phyloP scores from a whole-genome alignment of 2,329 filamentous ascomycete genomes.

The Daldinia sp. region DNA sequence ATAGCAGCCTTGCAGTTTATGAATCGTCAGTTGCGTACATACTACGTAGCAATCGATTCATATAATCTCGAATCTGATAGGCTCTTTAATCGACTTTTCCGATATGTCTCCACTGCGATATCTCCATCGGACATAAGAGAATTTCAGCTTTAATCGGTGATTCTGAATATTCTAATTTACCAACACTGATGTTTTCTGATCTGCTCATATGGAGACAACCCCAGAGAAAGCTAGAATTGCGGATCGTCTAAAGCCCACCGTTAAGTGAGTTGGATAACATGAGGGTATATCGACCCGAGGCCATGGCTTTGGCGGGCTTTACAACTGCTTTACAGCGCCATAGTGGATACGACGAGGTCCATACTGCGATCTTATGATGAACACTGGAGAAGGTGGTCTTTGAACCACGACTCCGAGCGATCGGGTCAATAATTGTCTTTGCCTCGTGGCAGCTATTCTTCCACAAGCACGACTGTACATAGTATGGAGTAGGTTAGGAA shows the following conservation, averaged over 20 bases:
- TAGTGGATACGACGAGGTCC: slow-evolving; percentile 10
- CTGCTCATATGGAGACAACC: background rate
- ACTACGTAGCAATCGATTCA: background rate
- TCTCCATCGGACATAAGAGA: slow-evolving; percentile 1
- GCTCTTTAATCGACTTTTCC: background rate
- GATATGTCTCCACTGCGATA: background rate
- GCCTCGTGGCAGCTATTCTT: slow-evolving; percentile 13
- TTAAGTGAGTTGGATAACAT: background rate
- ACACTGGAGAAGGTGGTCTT: slow-evolving; percentile 16
- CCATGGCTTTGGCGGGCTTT: slow-evolving; percentile 14
- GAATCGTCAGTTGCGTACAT: background rate
- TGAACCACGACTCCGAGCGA: slow-evolving; percentile 4
- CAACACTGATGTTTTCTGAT: background rate
- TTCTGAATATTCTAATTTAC: background rate
- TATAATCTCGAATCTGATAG: background rate
- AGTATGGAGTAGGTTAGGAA: slow-evolving; percentile 8
- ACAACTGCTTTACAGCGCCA: background rate
- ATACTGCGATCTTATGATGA: slow-evolving; percentile 15
- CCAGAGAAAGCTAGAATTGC: background rate
- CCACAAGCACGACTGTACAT: background rate
- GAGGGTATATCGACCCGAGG: slow-evolving; percentile 13
- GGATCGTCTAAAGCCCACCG: background rate
- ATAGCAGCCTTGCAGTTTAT: background rate
- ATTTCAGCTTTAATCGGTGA: background rate
- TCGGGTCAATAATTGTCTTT: slow-evolving; percentile 2